Percentiles rank a stretch among this genome's conserved stretches.
Evolutionary conservation across 139 green algal species (phyloP).

Genomic region (Chlamydomonas incerta): DNA sequence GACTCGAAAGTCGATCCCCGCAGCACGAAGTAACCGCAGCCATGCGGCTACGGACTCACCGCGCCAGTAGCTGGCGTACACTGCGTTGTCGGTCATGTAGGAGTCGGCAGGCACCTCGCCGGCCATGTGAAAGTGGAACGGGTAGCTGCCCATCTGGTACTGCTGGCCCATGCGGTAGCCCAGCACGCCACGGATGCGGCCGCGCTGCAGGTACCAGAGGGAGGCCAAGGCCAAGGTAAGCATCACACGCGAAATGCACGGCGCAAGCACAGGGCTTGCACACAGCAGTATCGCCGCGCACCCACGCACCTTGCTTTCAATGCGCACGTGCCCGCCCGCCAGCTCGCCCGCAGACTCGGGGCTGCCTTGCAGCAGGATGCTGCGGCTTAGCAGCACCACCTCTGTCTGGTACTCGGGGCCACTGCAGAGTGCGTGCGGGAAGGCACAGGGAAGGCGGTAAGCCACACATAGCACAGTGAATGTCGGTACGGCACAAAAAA

Average conservation of each 20-base stretch:
- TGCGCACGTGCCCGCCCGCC: constrained; percentile 29
- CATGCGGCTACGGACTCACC: neutral
- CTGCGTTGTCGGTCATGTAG: neutral
- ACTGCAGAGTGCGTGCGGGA: constrained; percentile 50
- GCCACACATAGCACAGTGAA: no score
- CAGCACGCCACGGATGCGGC: neutral
- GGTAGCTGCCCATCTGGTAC: neutral
- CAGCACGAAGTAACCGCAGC: no score
- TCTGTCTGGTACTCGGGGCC: constrained; percentile 66
- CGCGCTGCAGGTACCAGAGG: neutral
- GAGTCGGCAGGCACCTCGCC: neutral
- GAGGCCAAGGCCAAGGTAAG: neutral
- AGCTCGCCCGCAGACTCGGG: neutral
- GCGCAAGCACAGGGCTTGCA: neutral
- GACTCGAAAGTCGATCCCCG: no score
- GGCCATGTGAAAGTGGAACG: neutral
- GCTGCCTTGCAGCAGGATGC: constrained; percentile 48
- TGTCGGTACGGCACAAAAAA: no score
- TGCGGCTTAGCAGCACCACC: constrained; percentile 61
- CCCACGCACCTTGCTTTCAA: neutral
- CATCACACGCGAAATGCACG: neutral
- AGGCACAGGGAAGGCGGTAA: neutral
- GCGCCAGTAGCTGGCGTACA: neutral
- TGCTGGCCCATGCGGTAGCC: neutral
- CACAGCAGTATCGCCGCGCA: neutral